These are phyloP conservation scores for Alternaria incomplexa DNA, from an alignment of 2,329 filamentous ascomycete species.

Conservation along the genomic window DNA sequence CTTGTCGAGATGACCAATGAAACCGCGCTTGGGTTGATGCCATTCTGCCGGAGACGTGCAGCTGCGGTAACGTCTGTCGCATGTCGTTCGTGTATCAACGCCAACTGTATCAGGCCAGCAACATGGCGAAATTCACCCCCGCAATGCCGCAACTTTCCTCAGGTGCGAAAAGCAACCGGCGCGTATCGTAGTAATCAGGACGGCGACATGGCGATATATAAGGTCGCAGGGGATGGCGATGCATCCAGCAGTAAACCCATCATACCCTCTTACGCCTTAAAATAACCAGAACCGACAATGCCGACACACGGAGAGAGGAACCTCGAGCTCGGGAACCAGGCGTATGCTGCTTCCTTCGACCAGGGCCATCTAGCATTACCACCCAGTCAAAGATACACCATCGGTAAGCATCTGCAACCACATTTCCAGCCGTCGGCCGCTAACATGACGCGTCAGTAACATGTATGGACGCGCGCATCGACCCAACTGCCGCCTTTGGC, in stretches of 20 bases:
- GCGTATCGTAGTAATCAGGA: not conserved
- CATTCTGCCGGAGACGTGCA: not conserved
- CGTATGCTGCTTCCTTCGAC: slow-evolving; percentile 66
- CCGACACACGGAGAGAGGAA: slow-evolving; percentile 60
- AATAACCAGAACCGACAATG: slow-evolving; percentile 32
- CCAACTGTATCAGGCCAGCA: slow-evolving; percentile 6
- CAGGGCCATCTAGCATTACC: slow-evolving; percentile 71
- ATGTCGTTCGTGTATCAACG: slow-evolving; percentile 4
- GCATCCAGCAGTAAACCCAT: not conserved
- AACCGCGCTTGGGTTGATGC: not conserved
- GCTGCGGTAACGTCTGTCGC: slow-evolving; percentile 9
- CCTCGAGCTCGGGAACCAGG: slow-evolving; percentile 62
- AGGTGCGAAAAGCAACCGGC: not conserved
- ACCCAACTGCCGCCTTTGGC: slow-evolving; percentile 72
- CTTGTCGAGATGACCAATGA: not conserved
- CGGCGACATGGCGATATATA: not conserved
- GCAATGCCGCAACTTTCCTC: not conserved
- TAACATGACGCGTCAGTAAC: slow-evolving; percentile 58
- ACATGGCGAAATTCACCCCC: slow-evolving; percentile 1
- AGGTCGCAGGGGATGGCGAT: not conserved
- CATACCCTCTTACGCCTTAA: not conserved
- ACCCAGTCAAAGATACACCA: slow-evolving; percentile 71
- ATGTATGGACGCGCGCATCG: slow-evolving; percentile 80
- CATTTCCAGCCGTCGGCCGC: not conserved
- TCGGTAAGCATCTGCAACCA: slow-evolving; percentile 54